These are phyloP conservation scores for Hemileccinum rubropunctum DNA, from an alignment of 768 basidiomycete genomes.

Conservation along the genomic window DNA sequence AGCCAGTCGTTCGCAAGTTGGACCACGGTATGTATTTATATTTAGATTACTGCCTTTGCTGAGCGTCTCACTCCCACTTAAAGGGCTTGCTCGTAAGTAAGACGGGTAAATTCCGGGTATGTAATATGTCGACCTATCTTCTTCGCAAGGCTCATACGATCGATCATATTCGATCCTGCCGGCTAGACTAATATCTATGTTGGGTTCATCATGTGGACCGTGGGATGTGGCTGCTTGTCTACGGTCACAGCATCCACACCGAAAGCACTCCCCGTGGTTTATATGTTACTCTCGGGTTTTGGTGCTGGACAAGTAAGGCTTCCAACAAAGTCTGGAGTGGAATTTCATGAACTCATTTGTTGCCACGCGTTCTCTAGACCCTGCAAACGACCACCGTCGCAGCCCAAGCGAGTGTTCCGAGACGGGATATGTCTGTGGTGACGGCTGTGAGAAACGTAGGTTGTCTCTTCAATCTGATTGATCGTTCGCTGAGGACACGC, in stretches of 20 bases:
- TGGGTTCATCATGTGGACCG: constrained; percentile 67
- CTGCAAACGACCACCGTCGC: constrained; percentile 67
- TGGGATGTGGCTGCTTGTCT: constrained; percentile 70
- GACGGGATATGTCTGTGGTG: constrained; percentile 75
- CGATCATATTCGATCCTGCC: not conserved
- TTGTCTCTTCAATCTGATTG: not conserved
- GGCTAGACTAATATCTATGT: constrained; percentile 37
- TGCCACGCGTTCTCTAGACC: constrained; percentile 34
- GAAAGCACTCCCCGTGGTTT: constrained; percentile 53
- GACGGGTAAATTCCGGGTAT: constrained; percentile 61
- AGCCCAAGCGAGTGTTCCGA: constrained; percentile 66
- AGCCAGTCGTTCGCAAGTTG: constrained; percentile 61
- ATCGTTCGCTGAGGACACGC: not conserved
- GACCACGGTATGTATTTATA: constrained; percentile 40
- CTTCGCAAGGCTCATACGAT: not conserved
- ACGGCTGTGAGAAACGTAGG: constrained; percentile 63
- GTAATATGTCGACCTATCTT: constrained; percentile 1
- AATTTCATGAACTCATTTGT: not conserved
- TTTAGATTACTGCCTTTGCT: not conserved
- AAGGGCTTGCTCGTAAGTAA: constrained; percentile 61
- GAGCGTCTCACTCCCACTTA: not conserved
- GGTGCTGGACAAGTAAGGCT: constrained; percentile 57
- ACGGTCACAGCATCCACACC: constrained; percentile 51
- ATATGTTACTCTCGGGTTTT: constrained; percentile 55
- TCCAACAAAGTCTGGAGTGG: not conserved